Base-by-base conservation (phyloP, 2,329 filamentous ascomycete genomes). In the Blastomyces gilchristii region DNA sequence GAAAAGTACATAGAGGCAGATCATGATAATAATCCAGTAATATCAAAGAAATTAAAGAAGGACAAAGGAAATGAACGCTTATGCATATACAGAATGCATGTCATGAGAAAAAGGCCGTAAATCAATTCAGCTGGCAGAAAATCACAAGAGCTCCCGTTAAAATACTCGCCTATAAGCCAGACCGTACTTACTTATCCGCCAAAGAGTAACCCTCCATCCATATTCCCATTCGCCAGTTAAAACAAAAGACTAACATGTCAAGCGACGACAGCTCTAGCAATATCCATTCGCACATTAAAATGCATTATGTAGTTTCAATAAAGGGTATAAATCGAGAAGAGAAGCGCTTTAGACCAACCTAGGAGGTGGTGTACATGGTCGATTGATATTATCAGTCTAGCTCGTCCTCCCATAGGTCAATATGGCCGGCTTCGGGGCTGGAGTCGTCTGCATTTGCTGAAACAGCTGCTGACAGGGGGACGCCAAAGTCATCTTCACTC, bases 401-500 rank as follows among this genome's bases (percentile, higher is more conserved):
- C 9, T 59, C 41, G 12, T 58, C 56, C 22, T 41, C 56, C 56
- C 37, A 58, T 45, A 31, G 5, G 34, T 28, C 60, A 53, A 64
- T 50, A 57, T 52, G 6, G 61, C 56, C 58, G 62, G 67, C 57
- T 64, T 67, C 39, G 62, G 67, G 5, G 62, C 52, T 65, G 64
- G 37, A 65, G 66, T 45, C 66, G 62, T 28, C 37, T 8, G 53
- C 34, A 14, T 64, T 65, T 6, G 68, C 43, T 16, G 69, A 66
- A 8, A 63, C 62, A 43, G 66, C 49, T 1, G 68, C 64, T 11
- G 71, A 67, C 7, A 82, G 69, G 11, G 79, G 78, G 61, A 82
- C 79, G 1, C 81, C 82, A 71, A 79, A 84, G 65, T 86, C 84
- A 66, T 87, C 83, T 67, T 83, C 83, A 43, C 80, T 81, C 75